Percentiles rank a stretch among this genome's conserved stretches.
Conservation (phyloP, 2,329 filamentous ascomycete genomes). For the Fusarium equiseti region DNA sequence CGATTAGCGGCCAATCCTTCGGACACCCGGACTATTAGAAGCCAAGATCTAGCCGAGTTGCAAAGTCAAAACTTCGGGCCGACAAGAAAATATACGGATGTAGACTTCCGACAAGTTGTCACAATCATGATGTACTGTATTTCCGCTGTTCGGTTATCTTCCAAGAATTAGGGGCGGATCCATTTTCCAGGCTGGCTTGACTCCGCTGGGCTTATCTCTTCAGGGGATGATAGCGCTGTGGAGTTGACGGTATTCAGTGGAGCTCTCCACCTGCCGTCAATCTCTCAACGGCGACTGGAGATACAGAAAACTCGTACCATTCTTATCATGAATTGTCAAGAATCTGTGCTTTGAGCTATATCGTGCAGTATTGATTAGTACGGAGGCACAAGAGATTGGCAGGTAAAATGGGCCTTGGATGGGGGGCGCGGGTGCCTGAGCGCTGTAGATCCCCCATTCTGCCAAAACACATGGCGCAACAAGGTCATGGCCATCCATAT, state of each 20-base stretch:
- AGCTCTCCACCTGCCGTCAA: background rate
- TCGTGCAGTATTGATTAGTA: background rate
- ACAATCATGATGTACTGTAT: background rate
- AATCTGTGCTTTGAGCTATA: background rate
- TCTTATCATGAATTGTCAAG: background rate
- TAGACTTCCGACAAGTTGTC: background rate
- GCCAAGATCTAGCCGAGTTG: background rate
- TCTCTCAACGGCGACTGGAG: background rate
- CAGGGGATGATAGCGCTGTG: background rate
- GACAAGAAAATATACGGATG: background rate
- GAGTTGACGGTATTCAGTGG: background rate
- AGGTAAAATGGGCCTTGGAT: background rate
- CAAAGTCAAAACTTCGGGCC: constrained; percentile 1
- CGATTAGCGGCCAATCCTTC: background rate
- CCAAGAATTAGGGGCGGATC: background rate
- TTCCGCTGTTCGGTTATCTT: background rate
- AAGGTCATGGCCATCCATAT: background rate
- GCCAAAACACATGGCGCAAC: background rate
- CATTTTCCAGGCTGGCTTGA: background rate
- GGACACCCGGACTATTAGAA: background rate
- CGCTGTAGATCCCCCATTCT: background rate
- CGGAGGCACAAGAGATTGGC: background rate
- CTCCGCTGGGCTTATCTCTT: background rate
- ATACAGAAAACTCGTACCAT: background rate
- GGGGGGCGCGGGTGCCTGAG: background rate